Evolutionary conservation across 768 basidiomycete genomes (phyloP).

Genomic region (Tephrocybe sp.): DNA sequence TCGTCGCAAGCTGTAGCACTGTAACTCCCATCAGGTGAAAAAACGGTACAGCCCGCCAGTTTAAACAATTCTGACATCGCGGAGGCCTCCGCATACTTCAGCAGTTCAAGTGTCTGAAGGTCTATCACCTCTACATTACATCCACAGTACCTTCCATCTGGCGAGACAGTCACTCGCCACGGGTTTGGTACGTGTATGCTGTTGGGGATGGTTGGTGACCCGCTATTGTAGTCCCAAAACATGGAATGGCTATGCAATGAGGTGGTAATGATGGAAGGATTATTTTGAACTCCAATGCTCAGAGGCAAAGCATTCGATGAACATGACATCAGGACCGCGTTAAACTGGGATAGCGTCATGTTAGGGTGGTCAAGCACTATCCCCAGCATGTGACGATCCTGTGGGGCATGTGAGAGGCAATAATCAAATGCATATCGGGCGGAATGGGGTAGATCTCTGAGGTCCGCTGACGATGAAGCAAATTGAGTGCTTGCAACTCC

Average conservation of each 20-base stretch:
- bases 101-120: neutral
- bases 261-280: neutral
- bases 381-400: neutral
- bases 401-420: neutral
- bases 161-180: too few species aligned
- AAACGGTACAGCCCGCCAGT: too few species aligned
- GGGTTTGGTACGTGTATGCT: neutral
- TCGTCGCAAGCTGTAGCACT: neutral
- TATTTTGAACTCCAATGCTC: neutral
- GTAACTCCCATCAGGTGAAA: neutral
- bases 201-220: neutral
- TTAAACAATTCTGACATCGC: too few species aligned
- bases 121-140: too few species aligned
- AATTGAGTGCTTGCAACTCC: neutral
- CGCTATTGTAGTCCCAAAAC: neutral
- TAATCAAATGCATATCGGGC: neutral
- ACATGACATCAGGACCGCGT: neutral
- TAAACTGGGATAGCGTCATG: neutral
- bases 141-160: neutral
- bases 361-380: neutral
- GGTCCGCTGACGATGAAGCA: neutral
- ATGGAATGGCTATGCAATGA: neutral
- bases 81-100: too few species aligned
- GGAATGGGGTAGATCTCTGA: neutral
- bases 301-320: neutral